Conservation (phyloP, 1,284 basidiomycete species). For the Sphaerobolus stellatus region DNA sequence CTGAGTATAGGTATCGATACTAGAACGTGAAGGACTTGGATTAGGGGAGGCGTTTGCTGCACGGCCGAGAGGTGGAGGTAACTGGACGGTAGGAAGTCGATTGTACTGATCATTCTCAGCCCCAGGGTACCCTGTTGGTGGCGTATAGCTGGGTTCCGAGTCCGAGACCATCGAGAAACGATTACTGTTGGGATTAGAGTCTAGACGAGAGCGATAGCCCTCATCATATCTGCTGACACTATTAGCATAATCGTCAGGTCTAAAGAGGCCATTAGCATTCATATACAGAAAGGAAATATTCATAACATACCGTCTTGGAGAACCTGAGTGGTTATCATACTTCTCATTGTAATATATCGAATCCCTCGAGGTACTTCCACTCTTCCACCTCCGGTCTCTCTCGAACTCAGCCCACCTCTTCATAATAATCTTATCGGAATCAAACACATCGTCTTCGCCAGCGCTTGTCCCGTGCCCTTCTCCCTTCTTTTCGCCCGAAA, state of each 20-base stretch:
- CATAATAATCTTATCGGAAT: slow-evolving; percentile 96
- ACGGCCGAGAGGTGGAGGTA: slow-evolving; percentile 66
- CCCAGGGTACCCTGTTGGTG: slow-evolving; percentile 59
- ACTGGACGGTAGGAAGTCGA: slow-evolving; percentile 55
- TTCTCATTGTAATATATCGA: slow-evolving; percentile 63
- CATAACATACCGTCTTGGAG: slow-evolving; percentile 58
- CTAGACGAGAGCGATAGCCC: no score
- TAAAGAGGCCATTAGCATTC: slow-evolving; percentile 7
- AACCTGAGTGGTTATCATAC: no score
- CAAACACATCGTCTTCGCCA: slow-evolving; percentile 95
- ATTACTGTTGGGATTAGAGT: no score
- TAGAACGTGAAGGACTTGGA: slow-evolving; percentile 58
- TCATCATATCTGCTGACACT: slow-evolving; percentile 30
- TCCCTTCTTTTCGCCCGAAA: slow-evolving; percentile 74
- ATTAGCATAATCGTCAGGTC: slow-evolving; percentile 12
- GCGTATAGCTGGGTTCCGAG: slow-evolving; percentile 62
- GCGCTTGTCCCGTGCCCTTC: slow-evolving; percentile 83
- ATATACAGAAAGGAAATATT: background rate
- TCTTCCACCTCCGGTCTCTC: slow-evolving; percentile 92
- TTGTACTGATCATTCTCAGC: slow-evolving; percentile 48
- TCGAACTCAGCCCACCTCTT: slow-evolving; percentile 99
- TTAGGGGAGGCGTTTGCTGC: slow-evolving; percentile 45
- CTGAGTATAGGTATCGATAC: slow-evolving; percentile 63
- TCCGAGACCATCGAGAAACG: slow-evolving; percentile 78
- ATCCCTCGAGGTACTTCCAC: slow-evolving; percentile 79